Conservation (phyloP, 176 grass and related monocot genomes). For the Oryza nivara region DNA sequence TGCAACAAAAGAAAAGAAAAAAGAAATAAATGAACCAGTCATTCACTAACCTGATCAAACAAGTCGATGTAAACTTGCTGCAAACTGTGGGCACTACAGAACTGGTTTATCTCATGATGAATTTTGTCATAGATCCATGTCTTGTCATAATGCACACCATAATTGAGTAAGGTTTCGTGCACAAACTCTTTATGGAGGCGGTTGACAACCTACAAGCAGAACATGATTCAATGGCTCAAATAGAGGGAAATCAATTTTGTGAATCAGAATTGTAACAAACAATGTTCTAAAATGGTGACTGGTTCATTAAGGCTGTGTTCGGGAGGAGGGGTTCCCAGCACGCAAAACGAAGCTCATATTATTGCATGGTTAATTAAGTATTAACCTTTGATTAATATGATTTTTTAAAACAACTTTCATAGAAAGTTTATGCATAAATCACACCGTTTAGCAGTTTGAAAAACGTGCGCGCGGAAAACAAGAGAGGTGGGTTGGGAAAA, state of each 20-base stretch:
- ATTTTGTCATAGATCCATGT: slow-evolving; percentile 99
- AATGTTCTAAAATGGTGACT: background rate
- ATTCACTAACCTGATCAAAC: slow-evolving; percentile 88
- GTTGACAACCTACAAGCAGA: slow-evolving; percentile 76
- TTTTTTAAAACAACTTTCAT: too few relatives aligned
- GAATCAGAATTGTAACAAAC: slow-evolving; percentile 12
- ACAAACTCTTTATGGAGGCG: slow-evolving; percentile 90
- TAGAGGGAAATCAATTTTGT: slow-evolving; percentile 17
- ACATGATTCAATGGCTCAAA: slow-evolving; percentile 18
- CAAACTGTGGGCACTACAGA: slow-evolving; percentile 92
- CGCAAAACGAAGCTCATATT: too few relatives aligned
- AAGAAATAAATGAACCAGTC: background rate
- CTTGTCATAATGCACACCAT: slow-evolving; percentile 95
- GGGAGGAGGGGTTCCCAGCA: too few relatives aligned
- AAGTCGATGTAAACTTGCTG: slow-evolving; percentile 99
- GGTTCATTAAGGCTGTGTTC: background rate
- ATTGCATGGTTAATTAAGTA: too few relatives aligned
- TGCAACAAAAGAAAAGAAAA: background rate
- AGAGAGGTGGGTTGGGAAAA: too few relatives aligned
- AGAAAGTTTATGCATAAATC: too few relatives aligned
- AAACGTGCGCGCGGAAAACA: too few relatives aligned
- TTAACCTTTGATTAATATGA: too few relatives aligned
- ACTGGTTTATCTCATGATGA: slow-evolving; percentile 99
- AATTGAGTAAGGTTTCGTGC: slow-evolving; percentile 89
- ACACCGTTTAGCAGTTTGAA: too few relatives aligned